Base-by-base conservation (phyloP, 345 rosid species). In the Lepidium sativum region DNA sequence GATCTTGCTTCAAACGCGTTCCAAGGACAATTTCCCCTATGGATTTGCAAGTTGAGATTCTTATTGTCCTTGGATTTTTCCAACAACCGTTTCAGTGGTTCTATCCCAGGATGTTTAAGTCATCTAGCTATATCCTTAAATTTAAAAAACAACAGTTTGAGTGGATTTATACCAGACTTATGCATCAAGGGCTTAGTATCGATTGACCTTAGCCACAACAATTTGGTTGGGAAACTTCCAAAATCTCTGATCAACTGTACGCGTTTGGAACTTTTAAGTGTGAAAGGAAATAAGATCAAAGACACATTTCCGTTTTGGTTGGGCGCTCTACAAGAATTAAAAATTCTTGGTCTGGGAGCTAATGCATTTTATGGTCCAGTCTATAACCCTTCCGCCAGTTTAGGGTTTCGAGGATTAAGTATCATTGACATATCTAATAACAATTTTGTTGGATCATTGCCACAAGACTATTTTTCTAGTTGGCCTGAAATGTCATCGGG, bases 291-390 rank as follows among this genome's bases (percentile, higher is more conserved):
- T 43, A 43, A 18, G 8, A 68, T 81, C 15, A 38, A 5, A 0
- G 85, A 74, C 25, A 15, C 0, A 1, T 81, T 75, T 48, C 85
- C 85, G 0, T 81, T 79, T 60, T 65, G 65, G 18, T 44, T 81
- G 74, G 60, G 53, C 45, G 65, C 32, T 2, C 9, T 63, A 21
- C 38, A 75, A 2, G 27, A 3, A 3, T 42, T 81, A 35, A 75
- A 62, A 4, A 70, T 77, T 38, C 77, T 83, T 2, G 67, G 74
- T 34, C n/a, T 81, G 29, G 75, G 83, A 11, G 51, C 74, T 2
- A 81, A 83, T 50, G 10, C 9, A 1, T 81, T 83, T 39, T 9
- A 65, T 0, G 78, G 83, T 1, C 2, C 1, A 2, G 51, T 83
- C 31, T 41, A 17, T n/a, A 72, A 83, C 23, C 11, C 7, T 2